These are phyloP conservation scores for Biancaea sappan DNA, from an alignment of 306 rosid species.

Conservation along the genomic window DNA sequence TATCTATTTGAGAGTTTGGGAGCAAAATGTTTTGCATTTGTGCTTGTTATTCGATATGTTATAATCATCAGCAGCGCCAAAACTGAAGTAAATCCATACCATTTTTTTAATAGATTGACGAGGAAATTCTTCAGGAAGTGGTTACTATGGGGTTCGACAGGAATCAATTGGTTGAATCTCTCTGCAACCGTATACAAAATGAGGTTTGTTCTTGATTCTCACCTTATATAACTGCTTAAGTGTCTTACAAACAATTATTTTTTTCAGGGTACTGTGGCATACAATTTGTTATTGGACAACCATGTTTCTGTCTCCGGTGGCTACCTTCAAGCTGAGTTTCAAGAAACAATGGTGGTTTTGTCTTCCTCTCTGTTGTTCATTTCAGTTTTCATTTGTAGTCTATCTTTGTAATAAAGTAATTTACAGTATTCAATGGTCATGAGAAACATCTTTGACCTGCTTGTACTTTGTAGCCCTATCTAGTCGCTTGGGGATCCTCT, in stretches of 20 bases:
- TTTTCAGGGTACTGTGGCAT: slow-evolving; percentile 89
- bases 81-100: not conserved
- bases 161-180: slow-evolving; percentile 70
- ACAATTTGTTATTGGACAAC: slow-evolving; percentile 74
- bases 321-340: slow-evolving; percentile 88
- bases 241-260: slow-evolving; percentile 29
- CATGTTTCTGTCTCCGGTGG: slow-evolving; percentile 72
- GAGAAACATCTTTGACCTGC: too few species aligned
- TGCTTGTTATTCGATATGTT: too few species aligned
- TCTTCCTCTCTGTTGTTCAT: not conserved
- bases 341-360: slow-evolving; percentile 67
- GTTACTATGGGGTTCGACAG: slow-evolving; percentile 79
- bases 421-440: too few species aligned
- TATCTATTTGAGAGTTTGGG: too few species aligned
- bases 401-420: slow-evolving; percentile 18
- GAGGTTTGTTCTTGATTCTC: slow-evolving; percentile 55
- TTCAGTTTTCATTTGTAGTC: slow-evolving; percentile 3
- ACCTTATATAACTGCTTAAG: not conserved
- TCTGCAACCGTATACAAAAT: slow-evolving; percentile 68
- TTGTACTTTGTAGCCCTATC: too few species aligned
- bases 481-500: too few species aligned
- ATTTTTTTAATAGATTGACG: slow-evolving; percentile 69
- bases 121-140: slow-evolving; percentile 81
- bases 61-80: too few species aligned
- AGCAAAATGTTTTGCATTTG: too few species aligned